Base-by-base conservation (phyloP, 768 basidiomycete genomes). In the Leccinum barrowsii region DNA sequence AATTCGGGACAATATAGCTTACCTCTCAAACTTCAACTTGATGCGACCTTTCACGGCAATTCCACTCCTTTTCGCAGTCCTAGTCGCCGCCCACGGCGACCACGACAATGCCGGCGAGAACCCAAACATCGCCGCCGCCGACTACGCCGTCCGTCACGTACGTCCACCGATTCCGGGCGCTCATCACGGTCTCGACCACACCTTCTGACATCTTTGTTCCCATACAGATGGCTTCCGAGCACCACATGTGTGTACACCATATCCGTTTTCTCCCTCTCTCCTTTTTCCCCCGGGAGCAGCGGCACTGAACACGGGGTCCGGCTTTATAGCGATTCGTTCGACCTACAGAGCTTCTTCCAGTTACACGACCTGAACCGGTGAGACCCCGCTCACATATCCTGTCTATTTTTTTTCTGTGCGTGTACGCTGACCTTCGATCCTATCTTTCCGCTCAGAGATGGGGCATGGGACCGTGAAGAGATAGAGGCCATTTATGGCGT, bases 401-500 rank as follows among this genome's bases (percentile, higher is more conserved):
- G 5, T 13, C n/a, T 40, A 40, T 35, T 8, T 24, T 37, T 46
- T 28, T 40, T 22, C 19, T 13, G 8, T 10, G 40, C n/a, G 40
- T 13, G 7, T 22, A 26, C 13, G 15, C 57, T 61, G 48, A 62
- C 12, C 5, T 32, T 11, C 28, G 44, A 46, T n/a, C 21, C 5
- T 32, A 7, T 42, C 17, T 35, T 10, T 44, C 5, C 37, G 21
- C n/a, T 47, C 50, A 91, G 89, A 40, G 85, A 98, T 67, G 92
- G 92, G 0, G 67, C 82, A 54, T 93, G 93, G 87, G 87, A 92
- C 70, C 78, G 79, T 58, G 86, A 86, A 55, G 96, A 99, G 72
- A 89, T 99, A 59, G 90, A 97, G 73, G 94, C 94, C 19, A 85
- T 99, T 40, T 99, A 99, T 64, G 96, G 96, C 54, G 89, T 98